Evolutionary conservation across 2,329 filamentous ascomycete genomes (phyloP).

Genomic region (Zasmidium citrigriseum): DNA sequence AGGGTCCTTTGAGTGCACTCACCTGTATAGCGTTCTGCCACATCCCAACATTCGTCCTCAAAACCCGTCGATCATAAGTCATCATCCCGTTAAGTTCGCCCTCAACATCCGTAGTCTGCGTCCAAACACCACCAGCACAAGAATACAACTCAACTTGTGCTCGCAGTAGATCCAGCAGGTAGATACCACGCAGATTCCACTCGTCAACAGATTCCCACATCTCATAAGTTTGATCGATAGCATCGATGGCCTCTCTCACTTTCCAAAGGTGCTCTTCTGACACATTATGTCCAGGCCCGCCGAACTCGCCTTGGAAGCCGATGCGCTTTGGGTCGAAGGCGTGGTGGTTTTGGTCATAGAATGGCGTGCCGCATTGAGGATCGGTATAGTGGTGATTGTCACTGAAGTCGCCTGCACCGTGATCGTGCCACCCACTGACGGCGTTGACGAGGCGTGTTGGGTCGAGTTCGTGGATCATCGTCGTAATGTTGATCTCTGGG

Average conservation of each 20-base stretch:
- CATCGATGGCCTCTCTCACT: conserved; percentile 57
- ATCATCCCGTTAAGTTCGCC: conserved; percentile 72
- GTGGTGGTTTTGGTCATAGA: conserved; percentile 59
- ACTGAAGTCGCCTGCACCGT: conserved; percentile 66
- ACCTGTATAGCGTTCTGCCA: too few species aligned
- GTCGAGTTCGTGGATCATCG: conserved; percentile 58
- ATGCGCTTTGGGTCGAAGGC: conserved; percentile 63
- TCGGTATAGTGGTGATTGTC: conserved; percentile 74
- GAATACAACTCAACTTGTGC: conserved; percentile 56
- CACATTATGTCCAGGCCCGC: conserved; percentile 67
- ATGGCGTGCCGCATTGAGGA: conserved; percentile 70
- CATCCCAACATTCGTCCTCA: conserved; percentile 52
- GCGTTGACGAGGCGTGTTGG: conserved; percentile 65
- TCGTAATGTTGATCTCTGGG: conserved; percentile 60
- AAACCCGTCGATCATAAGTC: conserved; percentile 61
- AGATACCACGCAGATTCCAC: conserved; percentile 67
- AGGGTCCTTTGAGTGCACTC: too few species aligned
- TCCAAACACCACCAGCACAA: conserved; percentile 70
- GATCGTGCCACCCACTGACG: conserved; percentile 67
- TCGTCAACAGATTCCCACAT: conserved; percentile 58
- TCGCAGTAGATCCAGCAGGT: conserved; percentile 49
- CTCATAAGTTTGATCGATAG: conserved; percentile 67
- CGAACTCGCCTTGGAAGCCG: conserved; percentile 71
- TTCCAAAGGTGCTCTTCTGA: conserved; percentile 68
- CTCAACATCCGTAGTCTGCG: conserved; percentile 71